A percentile compares a stretch with the other conserved stretches of the same genome.
phyloP scores from a whole-genome alignment of 768 basidiomycete species.

The Hericium alpestre region DNA sequence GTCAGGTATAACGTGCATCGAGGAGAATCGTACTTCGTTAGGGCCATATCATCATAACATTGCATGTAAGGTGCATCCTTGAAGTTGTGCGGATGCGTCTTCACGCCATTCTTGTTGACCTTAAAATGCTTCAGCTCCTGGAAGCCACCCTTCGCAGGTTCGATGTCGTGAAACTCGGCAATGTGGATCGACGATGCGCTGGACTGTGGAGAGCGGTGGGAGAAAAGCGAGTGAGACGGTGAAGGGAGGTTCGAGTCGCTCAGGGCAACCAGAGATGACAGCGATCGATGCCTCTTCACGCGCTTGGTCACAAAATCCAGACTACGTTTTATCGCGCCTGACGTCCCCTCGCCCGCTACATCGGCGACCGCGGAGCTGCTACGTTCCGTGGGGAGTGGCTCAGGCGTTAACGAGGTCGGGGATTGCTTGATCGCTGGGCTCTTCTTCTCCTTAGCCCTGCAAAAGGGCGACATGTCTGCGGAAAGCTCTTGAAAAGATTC shows the following conservation, averaged over 20 bases:
- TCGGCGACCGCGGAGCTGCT: background rate
- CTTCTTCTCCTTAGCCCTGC: background rate
- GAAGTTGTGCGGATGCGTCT: constrained; percentile 41
- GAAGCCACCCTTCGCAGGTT: constrained; percentile 4
- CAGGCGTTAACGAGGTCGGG: background rate
- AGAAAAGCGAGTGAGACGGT: background rate
- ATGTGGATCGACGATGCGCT: background rate
- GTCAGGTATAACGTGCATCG: constrained; percentile 7
- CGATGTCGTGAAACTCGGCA: background rate
- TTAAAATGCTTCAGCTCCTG: constrained; percentile 16
- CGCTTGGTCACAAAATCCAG: background rate
- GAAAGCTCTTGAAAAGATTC: background rate
- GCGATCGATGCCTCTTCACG: background rate
- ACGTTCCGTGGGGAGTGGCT: background rate
- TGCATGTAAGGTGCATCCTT: constrained; percentile 54
- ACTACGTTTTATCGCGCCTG: background rate
- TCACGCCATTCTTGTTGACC: constrained; percentile 25
- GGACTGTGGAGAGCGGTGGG: background rate
- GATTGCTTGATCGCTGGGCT: background rate
- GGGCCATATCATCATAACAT: constrained; percentile 42
- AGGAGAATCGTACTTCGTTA: constrained; percentile 43
- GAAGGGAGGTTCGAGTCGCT: background rate
- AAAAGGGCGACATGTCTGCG: background rate
- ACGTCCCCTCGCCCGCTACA: no score
- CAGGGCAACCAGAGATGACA: background rate